A percentile compares a stretch with the other conserved stretches of the same genome.
Evolutionary conservation across 1,139 yeast genomes (phyloP).

Genomic region (Geotrichum klebahnii): DNA sequence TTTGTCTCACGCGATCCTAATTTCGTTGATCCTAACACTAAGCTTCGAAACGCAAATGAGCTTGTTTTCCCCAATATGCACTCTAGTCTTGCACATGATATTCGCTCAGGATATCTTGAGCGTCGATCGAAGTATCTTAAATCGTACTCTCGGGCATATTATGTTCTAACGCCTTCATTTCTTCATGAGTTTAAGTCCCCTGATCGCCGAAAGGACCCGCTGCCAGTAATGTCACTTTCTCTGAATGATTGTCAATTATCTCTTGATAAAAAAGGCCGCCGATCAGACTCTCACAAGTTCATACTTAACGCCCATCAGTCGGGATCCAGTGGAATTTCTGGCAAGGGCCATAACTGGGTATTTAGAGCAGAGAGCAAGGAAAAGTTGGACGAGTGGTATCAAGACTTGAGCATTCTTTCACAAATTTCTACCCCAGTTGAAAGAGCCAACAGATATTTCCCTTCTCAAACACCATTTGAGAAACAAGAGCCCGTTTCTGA

Average conservation of each 20-base stretch:
- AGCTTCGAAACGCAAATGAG: slow-evolving; percentile 62
- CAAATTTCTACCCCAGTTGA: slow-evolving; percentile 44
- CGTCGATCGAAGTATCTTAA: slow-evolving; percentile 86
- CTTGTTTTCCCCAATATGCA: slow-evolving; percentile 62
- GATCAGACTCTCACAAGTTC: slow-evolving; percentile 65
- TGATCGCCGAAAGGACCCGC: slow-evolving; percentile 75
- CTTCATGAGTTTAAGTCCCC: slow-evolving; percentile 84
- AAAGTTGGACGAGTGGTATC: slow-evolving; percentile 78
- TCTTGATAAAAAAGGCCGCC: slow-evolving; percentile 71
- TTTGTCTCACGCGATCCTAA: slow-evolving; percentile 70
- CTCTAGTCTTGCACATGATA: slow-evolving; percentile 65
- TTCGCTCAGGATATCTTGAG: slow-evolving; percentile 79
- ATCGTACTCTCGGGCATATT: slow-evolving; percentile 85
- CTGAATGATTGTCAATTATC: slow-evolving; percentile 77
- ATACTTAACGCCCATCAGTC: slow-evolving; percentile 70
- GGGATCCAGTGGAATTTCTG: slow-evolving; percentile 48
- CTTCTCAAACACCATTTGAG: slow-evolving; percentile 21
- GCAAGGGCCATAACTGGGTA: slow-evolving; percentile 87
- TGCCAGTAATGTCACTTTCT: slow-evolving; percentile 84
- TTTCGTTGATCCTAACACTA: slow-evolving; percentile 70
- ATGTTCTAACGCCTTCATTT: slow-evolving; percentile 81
- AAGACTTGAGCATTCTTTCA: slow-evolving; percentile 65
- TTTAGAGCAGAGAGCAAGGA: slow-evolving; percentile 80
- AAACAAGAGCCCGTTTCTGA: slow-evolving; percentile 23
- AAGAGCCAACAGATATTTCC: slow-evolving; percentile 27